Conservation (phyloP, 2,329 filamentous ascomycete genomes). For the Trichoderma pleuroti region DNA sequence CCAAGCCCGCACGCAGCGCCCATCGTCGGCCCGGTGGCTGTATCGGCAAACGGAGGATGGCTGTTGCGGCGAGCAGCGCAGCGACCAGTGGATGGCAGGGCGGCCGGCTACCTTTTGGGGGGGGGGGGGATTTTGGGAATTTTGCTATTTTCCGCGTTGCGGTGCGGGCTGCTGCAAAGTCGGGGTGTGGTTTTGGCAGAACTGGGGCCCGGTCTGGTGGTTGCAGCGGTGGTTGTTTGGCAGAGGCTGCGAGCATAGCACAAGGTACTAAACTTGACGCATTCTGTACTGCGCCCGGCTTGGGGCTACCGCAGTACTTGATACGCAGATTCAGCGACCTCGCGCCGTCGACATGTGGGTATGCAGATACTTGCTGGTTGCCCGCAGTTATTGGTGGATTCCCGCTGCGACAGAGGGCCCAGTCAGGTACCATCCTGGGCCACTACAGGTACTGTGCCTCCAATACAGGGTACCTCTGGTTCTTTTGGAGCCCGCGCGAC, state of each 20-base stretch:
- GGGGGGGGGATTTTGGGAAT: background rate
- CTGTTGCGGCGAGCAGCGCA: background rate
- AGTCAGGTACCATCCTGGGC: background rate
- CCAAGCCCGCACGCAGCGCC: constrained; percentile 29
- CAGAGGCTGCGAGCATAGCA: background rate
- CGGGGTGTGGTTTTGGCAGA: constrained; percentile 14
- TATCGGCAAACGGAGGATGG: background rate
- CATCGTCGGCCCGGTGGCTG: constrained; percentile 31
- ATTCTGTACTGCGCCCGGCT: background rate
- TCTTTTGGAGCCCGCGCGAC: constrained; percentile 2
- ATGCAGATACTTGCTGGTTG: background rate
- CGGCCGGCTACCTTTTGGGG: background rate
- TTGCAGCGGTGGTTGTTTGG: constrained; percentile 1
- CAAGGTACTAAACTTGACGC: background rate
- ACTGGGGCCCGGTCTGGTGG: constrained; percentile 4
- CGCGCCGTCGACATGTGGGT: background rate
- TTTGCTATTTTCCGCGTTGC: constrained; percentile 1
- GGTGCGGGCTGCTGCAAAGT: constrained; percentile 2
- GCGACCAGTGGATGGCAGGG: constrained; percentile 7
- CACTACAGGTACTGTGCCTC: background rate
- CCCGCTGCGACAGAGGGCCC: background rate
- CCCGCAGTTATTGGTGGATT: background rate
- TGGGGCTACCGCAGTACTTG: background rate
- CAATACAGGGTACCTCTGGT: background rate
- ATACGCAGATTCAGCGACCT: background rate